Conservation (phyloP, 1,284 basidiomycete genomes). For the Coniferiporia sulphurascens region DNA sequence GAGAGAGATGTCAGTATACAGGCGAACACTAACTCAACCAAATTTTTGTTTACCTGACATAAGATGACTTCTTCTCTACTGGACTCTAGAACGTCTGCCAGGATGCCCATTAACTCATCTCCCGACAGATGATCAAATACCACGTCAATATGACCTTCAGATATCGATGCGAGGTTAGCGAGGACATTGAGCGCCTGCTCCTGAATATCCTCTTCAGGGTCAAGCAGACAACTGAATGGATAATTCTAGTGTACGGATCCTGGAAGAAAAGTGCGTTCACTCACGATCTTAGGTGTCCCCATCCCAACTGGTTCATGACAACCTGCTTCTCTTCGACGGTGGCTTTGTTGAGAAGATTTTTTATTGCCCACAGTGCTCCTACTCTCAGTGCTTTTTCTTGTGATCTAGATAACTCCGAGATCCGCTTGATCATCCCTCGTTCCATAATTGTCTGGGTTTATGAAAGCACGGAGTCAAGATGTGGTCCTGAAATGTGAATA, state of each 20-base stretch:
- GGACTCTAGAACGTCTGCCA: conserved; percentile 45
- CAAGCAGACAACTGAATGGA: conserved; percentile 40
- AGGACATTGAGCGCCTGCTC: conserved; percentile 65
- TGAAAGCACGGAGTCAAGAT: background rate
- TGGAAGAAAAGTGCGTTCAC: conserved; percentile 23
- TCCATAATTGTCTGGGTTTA: conserved; percentile 50
- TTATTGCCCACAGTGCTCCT: conserved; percentile 77
- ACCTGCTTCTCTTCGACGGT: conserved; percentile 50
- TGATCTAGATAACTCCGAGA: conserved; percentile 52
- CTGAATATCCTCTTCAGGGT: conserved; percentile 47
- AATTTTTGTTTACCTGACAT: conserved; percentile 38
- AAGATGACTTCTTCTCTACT: conserved; percentile 43
- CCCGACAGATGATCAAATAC: conserved; percentile 49
- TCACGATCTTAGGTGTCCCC: conserved; percentile 50
- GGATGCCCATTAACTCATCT: conserved; percentile 38
- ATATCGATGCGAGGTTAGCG: conserved; percentile 45
- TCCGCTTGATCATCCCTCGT: conserved; percentile 56
- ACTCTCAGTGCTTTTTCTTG: conserved; percentile 54
- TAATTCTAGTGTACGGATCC: background rate
- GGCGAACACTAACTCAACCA: background rate
- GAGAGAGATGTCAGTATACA: conserved; percentile 1
- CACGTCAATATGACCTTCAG: conserved; percentile 54
- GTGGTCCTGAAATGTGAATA: background rate
- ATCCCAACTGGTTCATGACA: conserved; percentile 62
- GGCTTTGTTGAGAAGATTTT: conserved; percentile 70